Evolutionary conservation across 2,329 filamentous ascomycete species (phyloP), one percentile per base, ranked within the genome.

Genomic region (Orbilia brochopaga): DNA sequence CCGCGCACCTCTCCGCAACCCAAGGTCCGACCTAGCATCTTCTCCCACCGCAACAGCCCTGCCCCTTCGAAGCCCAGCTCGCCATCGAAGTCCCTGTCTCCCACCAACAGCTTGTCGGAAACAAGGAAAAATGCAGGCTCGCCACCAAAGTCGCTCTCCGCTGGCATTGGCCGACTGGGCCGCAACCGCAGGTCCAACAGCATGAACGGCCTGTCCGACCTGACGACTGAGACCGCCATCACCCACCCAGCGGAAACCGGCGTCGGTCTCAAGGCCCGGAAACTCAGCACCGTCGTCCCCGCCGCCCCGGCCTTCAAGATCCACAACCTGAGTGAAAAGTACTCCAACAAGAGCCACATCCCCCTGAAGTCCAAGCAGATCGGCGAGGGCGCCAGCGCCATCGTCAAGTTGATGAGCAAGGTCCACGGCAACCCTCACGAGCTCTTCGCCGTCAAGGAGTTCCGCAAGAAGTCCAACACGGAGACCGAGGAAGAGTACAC

Each of bases 381-480:
- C 5, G 92, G 91, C 72, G 90, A 90, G 79, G 92, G 92, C 46
- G 89, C 90, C 10, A 92, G 90, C 4, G 91, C 90, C 48, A 89
- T 90, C 75, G 91, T 96, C 23, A 90, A 87, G 35, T 83, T 93
- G 70, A 94, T 96, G 90, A 83, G 83, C 65, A 85, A 88, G 74
- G 52, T 76, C 52, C 91, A 88, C 78, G 87, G 87, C 32, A 84
- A 81, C 67, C 81, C 83, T 3, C 83, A 82, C 42, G 87, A 91
- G 76, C 80, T 91, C 6, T 92, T 89, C 75, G 92, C 92, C 0
- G 91, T 95, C 75, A 96, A 96, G 81, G 90, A 94, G 77, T 96
- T 95, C 79, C 87, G 91, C 10, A 85, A 86, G 74, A 89, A 90
- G 79, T 87, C 87, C 37, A 83, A 84, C 35, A 83, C 84, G 44